Base-by-base conservation (phyloP, 768 basidiomycete species). In the Phanerochaete sordida region DNA sequence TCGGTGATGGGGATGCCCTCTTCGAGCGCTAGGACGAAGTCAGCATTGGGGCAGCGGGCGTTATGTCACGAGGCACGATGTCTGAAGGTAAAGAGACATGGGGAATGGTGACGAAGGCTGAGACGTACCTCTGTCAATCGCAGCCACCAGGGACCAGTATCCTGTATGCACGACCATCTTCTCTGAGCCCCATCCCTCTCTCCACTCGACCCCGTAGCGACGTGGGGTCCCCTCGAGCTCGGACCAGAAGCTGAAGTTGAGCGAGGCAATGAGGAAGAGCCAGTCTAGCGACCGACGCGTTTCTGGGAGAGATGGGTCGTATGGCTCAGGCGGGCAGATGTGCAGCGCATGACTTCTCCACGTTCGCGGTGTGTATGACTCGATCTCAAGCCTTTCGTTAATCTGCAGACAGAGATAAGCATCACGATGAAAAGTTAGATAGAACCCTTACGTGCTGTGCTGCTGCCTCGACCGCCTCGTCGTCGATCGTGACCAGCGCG, bases 191-290 rank as follows among this genome's bases (percentile, higher is more conserved):
- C 91, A 93, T 0, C 85, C 83, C 8, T 78, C 72, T 55, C 84
- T 79, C 92, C 93, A 95, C 65, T 86, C 80, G 2, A 95, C 85
- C 23, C 88, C 91, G 68, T 85, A 96, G 27, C 91, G 79, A 33
- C 82, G 84, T 3, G 76, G 64, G 5, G 64, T 72, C 0, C 84
- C 83, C 62, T 87, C 84, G 44, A 73, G 78, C 68, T 87, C 85
- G 0, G 88, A 93, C 94, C 95, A 95, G 72, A 92, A 96, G 66
- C 83, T 90, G 72, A 92, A 96, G 72, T 93, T 96, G 53, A 93
- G 81, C 16, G 87, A 82, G 2, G 89, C 93, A 44, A 95, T 86
- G 61, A 91, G 82, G 73, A 95, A 95, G 60, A 95, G 87, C 93
- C 93, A 95, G 74, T 94, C 77, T 28, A 95, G 75, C 49, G 80